These are phyloP conservation scores for Xanthoconium separans DNA, from an alignment of 1,284 basidiomycete genomes.

Conservation along the genomic window DNA sequence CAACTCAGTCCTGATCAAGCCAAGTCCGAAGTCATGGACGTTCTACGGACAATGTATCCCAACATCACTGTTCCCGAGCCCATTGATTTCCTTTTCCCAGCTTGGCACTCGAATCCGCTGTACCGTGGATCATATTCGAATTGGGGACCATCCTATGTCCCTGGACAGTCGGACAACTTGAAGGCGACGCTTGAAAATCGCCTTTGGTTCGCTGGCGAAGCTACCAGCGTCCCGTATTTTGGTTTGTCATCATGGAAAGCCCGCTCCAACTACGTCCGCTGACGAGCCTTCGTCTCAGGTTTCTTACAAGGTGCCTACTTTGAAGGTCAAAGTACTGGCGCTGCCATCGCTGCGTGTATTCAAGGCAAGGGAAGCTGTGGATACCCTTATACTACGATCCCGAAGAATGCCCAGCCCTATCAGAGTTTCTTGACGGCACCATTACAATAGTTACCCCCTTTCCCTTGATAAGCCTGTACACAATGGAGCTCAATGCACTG, in stretches of 20 bases:
- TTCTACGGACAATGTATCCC: slow-evolving; percentile 59
- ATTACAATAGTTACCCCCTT: background rate
- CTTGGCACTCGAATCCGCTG: slow-evolving; percentile 57
- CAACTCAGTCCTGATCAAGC: slow-evolving; percentile 47
- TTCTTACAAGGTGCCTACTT: slow-evolving; percentile 49
- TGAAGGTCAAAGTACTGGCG: slow-evolving; percentile 39
- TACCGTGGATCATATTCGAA: slow-evolving; percentile 69
- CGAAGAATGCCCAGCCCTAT: slow-evolving; percentile 28
- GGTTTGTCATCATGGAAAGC: slow-evolving; percentile 35
- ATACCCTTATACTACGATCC: slow-evolving; percentile 24
- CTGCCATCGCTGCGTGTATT: slow-evolving; percentile 40
- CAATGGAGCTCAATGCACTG: too few species aligned
- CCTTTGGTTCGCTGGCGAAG: slow-evolving; percentile 67
- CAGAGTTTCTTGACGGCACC: slow-evolving; percentile 7
- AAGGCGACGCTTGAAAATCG: slow-evolving; percentile 51
- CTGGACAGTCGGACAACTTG: slow-evolving; percentile 54
- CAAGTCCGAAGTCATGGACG: slow-evolving; percentile 51
- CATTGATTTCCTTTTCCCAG: slow-evolving; percentile 52
- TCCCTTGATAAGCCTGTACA: background rate
- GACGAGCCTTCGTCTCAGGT: slow-evolving; percentile 25
- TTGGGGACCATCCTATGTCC: slow-evolving; percentile 60
- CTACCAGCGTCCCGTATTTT: slow-evolving; percentile 56
- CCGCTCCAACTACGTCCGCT: background rate
- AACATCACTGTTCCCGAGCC: slow-evolving; percentile 53
- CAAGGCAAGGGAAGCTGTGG: slow-evolving; percentile 28